phyloP scores from a whole-genome alignment of 2,329 filamentous ascomycete species.

The Microcyclospora tardicrescens region DNA sequence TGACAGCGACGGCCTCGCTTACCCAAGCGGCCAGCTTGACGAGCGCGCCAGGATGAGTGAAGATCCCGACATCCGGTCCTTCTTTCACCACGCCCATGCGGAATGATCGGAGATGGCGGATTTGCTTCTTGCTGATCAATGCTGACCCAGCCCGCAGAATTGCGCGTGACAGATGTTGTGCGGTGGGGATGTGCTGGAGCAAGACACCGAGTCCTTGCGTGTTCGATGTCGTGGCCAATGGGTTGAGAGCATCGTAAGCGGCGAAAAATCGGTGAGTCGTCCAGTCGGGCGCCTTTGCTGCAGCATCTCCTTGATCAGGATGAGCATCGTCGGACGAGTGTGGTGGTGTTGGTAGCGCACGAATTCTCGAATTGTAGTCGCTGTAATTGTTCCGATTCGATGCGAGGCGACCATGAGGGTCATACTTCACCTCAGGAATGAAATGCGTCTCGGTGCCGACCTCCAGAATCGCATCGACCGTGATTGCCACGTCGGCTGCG shows the following conservation, averaged over 20 bases:
- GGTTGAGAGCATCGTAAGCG: constrained; percentile 44
- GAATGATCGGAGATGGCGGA: constrained; percentile 82
- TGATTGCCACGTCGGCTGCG: constrained; percentile 85
- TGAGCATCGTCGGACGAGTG: constrained; percentile 17
- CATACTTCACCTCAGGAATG: constrained; percentile 2
- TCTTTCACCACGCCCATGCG: constrained; percentile 94
- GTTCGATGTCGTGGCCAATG: constrained; percentile 27
- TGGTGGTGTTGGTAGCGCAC: constrained; percentile 21
- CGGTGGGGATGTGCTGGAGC: constrained; percentile 63
- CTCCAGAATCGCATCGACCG: constrained; percentile 83
- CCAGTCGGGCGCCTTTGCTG: constrained; percentile 28
- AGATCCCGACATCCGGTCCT: constrained; percentile 78
- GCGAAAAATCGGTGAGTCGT: constrained; percentile 43
- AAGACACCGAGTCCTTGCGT: constrained; percentile 56
- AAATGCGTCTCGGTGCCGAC: constrained; percentile 44
- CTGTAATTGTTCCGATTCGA: constrained; percentile 8
- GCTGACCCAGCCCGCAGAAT: constrained; percentile 88
- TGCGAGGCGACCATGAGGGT: constrained; percentile 4
- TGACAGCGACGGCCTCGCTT: constrained; percentile 77
- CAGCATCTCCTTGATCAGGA: constrained; percentile 3
- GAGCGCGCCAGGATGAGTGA: constrained; percentile 82
- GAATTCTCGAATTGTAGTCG: constrained; percentile 18
- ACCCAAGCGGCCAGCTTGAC: constrained; percentile 93
- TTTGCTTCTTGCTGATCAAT: constrained; percentile 84
- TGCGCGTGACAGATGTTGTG: constrained; percentile 78